Percentiles rank a stretch among this genome's conserved stretches.
Conservation (phyloP, 2,329 filamentous ascomycete genomes). For the Colletotrichum navitas region DNA sequence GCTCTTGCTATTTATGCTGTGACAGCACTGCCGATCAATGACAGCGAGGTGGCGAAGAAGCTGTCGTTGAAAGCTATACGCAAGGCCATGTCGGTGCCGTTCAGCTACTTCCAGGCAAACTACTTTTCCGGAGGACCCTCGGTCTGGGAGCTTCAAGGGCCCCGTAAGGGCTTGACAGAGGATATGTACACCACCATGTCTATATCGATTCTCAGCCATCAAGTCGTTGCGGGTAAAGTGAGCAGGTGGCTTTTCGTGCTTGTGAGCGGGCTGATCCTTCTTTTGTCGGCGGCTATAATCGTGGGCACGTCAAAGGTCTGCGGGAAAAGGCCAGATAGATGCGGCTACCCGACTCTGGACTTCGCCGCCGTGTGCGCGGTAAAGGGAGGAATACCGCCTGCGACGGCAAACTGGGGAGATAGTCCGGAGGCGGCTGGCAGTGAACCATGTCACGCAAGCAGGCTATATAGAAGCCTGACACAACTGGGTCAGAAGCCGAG, state of each 20-base stretch:
- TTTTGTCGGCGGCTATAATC: conserved; percentile 18
- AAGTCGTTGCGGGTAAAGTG: conserved; percentile 34
- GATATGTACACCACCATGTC: conserved; percentile 39
- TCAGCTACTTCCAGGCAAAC: conserved; percentile 37
- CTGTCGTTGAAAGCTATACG: conserved; percentile 31
- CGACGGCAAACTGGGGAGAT: conserved; percentile 10
- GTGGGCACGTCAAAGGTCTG: conserved; percentile 27
- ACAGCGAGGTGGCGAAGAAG: conserved; percentile 36
- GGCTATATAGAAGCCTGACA: conserved; percentile 27
- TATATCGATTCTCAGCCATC: conserved; percentile 34
- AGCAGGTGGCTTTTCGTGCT: conserved; percentile 30
- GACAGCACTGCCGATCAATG: conserved; percentile 36
- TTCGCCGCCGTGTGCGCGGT: conserved; percentile 38
- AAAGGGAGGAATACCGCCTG: conserved; percentile 15
- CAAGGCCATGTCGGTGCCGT: conserved; percentile 37
- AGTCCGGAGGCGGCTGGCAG: background rate
- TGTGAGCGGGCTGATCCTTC: conserved; percentile 19
- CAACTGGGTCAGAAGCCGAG: conserved; percentile 33
- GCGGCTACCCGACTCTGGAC: conserved; percentile 37
- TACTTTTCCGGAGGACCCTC: conserved; percentile 24
- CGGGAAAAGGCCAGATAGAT: conserved; percentile 34
- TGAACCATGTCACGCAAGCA: background rate
- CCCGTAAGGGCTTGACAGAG: conserved; percentile 13
- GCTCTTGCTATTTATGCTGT: conserved; percentile 39
- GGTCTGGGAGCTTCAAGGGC: conserved; percentile 28